Percentiles rank a stretch among this genome's conserved stretches.
Evolutionary conservation across 768 basidiomycete genomes (phyloP).

Genomic region (Nidula microcarpa): DNA sequence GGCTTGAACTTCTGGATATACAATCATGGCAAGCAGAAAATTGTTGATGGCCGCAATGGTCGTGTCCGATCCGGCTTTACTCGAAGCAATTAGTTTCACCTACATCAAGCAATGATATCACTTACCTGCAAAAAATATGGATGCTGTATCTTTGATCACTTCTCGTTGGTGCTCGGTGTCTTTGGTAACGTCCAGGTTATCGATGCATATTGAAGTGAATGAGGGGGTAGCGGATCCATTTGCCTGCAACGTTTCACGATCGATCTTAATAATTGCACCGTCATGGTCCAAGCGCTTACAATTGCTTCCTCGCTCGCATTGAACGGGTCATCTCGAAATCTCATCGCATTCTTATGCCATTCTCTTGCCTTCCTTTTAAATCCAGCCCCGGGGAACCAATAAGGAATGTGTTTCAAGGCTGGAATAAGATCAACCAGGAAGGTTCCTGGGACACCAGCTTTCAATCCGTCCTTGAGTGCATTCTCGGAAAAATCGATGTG

Average conservation of each 20-base stretch:
- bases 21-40: slow-evolving; percentile 37
- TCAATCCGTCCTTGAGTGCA: too few species aligned
- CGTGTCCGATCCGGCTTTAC: slow-evolving; percentile 20
- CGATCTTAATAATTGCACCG: too few species aligned
- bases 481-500: too few species aligned
- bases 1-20: slow-evolving; percentile 32
- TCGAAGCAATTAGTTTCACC: neutral
- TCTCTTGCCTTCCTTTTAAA: slow-evolving; percentile 24
- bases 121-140: slow-evolving; percentile 28
- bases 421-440: slow-evolving; percentile 37
- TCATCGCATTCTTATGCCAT: too few species aligned
- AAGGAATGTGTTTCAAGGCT: slow-evolving; percentile 34
- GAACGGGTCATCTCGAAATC: too few species aligned
- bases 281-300: too few species aligned
- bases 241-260: too few species aligned
- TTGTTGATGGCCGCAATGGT: slow-evolving; percentile 18
- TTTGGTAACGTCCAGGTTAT: slow-evolving; percentile 12
- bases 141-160: slow-evolving; percentile 32
- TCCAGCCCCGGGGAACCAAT: slow-evolving; percentile 52
- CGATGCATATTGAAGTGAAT: slow-evolving; percentile 17
- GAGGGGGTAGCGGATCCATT: too few species aligned
- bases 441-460: too few species aligned
- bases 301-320: too few species aligned
- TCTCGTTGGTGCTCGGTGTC: slow-evolving; percentile 11
- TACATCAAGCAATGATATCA: too few species aligned